Base-by-base conservation (phyloP, 345 rosid species). In the Dimocarpus longan region DNA sequence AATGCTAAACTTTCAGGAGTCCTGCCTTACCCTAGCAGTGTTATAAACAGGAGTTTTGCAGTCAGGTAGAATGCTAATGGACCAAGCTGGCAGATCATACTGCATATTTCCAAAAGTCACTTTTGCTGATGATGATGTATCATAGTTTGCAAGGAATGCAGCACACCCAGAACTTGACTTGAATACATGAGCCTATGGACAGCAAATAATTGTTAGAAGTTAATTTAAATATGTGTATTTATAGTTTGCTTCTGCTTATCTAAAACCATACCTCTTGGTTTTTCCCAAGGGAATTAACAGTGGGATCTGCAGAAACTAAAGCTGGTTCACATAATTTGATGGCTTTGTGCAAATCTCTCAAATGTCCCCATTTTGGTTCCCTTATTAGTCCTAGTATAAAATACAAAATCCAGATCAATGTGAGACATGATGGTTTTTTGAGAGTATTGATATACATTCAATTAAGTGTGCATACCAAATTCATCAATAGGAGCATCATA, bases 401-500 rank as follows among this genome's bases (percentile, higher is more conserved):
- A 77, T 56, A 26, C 2, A 56, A 66, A 77, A 57, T 48, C 46
- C 72, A 37, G 70, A 73, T 3, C 50, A 73, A 42, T 60, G 8
- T 12, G 39, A 46, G 28, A 21, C n/a, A 32, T 56, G 65, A 56
- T 19, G 26, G 15, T 67, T 40, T 37, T n/a, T 16, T 6, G 50
- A 65, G 39, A 4, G n/a, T 32, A 46, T 66, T 18, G 3, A 43
- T 1, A 21, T n/a, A n/a, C 9, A 39, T 19, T 50, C 32, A 52
- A 48, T 7, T 50, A 42, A 72, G 32, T 43, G 37, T 32, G 50
- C 88, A 40, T 82, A 95, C 99, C 99, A 59, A 81, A 96, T 89
- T 96, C 98, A 85, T 96, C 99, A 6, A 96, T 79, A 78, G 98
- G 99, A 86, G 98, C 99, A 69, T 93, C 99, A 63, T 96, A 96